Evolutionary conservation across 495 filamentous ascomycete species (phyloP), one percentile per base, ranked within the genome.

Genomic region (Gamarada debralockiae): DNA sequence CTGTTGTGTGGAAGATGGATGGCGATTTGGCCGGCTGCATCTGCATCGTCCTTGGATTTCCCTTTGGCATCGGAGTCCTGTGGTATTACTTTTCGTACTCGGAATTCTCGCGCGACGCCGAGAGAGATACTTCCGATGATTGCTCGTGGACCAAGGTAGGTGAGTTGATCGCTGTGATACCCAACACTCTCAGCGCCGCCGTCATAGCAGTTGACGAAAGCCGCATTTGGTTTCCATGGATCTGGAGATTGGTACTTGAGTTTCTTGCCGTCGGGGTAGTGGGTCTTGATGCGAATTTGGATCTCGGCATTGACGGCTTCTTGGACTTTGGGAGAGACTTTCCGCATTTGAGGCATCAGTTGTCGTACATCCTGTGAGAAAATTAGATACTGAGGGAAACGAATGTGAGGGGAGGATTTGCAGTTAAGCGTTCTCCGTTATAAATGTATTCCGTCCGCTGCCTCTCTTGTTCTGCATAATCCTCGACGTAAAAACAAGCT

Each of bases 1-100:
- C 88, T 92, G 64, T 97, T 97, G 68, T 98, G 93, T 1, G 91
- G 92, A 0, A 97, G 81, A 63, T 93, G 89, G 48, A 98, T 89
- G 3, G 89, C 78, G 37, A 97, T 92, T 57, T 95, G 90, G 4
- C 92, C 92, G 59, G 87, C 81, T 3, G 72, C 72, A 56, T 89
- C 79, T 15, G 78, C 68, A 17, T 69, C 61, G 17, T 48, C 36
- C 18, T 57, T 47, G 10, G 37, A 58, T 64, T 54, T 61, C 44
- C 45, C 51, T 43, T 52, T 62, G 45, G 42, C 53, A 7, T 53
- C 53, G 6, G 53, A 20, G 63, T 82, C 78, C 48, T 73, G 77
- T 8, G 86, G 76, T 14, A 89, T 66, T 23, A 92, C 77, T 22
- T 83, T 76, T 2, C 92, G 79, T 1, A 98, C 83, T 18, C 93